Evolutionary conservation across 1,139 yeast genomes (phyloP), one percentile per base, ranked within the genome.

Genomic region (Wickerhamiella infanticola): DNA sequence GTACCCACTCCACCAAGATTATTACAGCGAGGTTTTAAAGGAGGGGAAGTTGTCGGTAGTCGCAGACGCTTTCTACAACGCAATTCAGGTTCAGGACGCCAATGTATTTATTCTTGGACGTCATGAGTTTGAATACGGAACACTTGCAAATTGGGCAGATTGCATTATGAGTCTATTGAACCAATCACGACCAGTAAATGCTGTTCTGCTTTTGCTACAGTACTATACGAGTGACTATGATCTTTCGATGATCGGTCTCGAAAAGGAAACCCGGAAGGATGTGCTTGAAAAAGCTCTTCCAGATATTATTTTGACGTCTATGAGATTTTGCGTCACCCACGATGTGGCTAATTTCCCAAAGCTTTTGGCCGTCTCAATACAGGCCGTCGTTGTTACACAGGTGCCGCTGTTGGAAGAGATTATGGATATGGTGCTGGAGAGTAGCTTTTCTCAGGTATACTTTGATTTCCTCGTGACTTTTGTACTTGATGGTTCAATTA

Each of bases 141-240:
- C 76, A 13, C 62, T 77, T 11, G 67, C 77, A 4, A 78, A 74
- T 53, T 84, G 95, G 95, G 85, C 86, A 0, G 93, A 82, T 55
- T 65, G 73, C 24, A 58, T 79, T 13, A 63, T 69, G 47, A 70
- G 65, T 11, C 60, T 75, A 11, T 64, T 83, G 50, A 65, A 73
- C 7, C 54, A 61, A 4, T 74, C 73, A 0, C 63, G 70, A 35
- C 80, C 77, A 48, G 61, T 72, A 9, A 64, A 63, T 2, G 90
- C 93, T 0, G 66, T 83, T 27, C 61, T 66, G 4, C 63, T 72
- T 8, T 80, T 82, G 0, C 67, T 73, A 43, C 63, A 63, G 11
- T 81, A 73, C 57, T 83, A 75, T 54, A 57, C 59, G 4, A 73
- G 79, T 25, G 62, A 64, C 2, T 73, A 74, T 0, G 75, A 73